Evolutionary conservation across 1,284 basidiomycete genomes (phyloP).

Genomic region (Malassezia vespertilionis): DNA sequence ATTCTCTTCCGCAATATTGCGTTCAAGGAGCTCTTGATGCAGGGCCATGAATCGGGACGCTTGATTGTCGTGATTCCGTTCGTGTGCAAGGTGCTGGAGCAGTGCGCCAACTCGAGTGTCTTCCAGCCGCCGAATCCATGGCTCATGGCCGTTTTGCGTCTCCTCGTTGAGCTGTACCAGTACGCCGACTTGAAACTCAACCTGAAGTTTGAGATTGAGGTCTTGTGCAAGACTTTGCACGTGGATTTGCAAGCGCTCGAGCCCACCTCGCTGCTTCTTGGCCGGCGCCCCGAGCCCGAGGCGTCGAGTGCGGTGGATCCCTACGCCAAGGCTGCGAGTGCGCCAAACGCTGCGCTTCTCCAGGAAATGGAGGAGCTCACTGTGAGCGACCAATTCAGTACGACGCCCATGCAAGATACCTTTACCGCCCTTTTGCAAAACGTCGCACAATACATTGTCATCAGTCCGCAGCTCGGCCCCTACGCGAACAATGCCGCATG

Average conservation of each 20-base stretch:
- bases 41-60: constrained; percentile 85
- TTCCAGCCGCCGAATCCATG: constrained; percentile 96
- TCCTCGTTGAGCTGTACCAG: constrained; percentile 90
- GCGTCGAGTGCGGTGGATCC: constrained; percentile 8
- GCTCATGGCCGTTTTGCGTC: constrained; percentile 84
- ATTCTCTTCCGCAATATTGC: constrained; percentile 87
- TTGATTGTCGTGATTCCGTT: constrained; percentile 93
- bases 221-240: constrained; percentile 81
- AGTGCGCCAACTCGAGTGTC: constrained; percentile 74
- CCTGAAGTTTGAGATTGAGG: constrained; percentile 97
- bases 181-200: constrained; percentile 93
- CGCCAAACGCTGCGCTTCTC: constrained; percentile 10
- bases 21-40: constrained; percentile 88
- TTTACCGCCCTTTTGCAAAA: constrained; percentile 62
- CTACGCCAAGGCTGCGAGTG: constrained; percentile 9
- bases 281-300: constrained; percentile 49
- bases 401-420: constrained; percentile 50
- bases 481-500: constrained; percentile 70
- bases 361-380: constrained; percentile 33
- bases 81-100: constrained; percentile 91
- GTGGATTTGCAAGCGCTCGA: constrained; percentile 79
- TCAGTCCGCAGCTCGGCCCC: constrained; percentile 57
- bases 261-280: constrained; percentile 70
- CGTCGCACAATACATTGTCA: constrained; percentile 63
- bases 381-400: constrained; percentile 21